Evolutionary conservation across 1,284 basidiomycete genomes (phyloP).

Genomic region (Cryptococcus neoformans): DNA sequence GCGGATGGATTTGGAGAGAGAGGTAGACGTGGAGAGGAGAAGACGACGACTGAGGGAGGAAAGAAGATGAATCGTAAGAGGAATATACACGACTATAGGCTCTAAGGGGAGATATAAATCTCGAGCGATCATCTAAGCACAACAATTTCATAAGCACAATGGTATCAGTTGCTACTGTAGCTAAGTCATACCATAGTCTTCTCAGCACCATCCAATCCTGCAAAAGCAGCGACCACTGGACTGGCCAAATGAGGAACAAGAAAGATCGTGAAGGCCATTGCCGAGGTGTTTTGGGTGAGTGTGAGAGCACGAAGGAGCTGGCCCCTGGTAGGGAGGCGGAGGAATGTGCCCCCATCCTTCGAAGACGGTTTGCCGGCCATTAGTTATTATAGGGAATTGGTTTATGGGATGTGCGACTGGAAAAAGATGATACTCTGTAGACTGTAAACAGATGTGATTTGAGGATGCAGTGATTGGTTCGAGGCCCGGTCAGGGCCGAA

Average conservation of each 20-base stretch:
- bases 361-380: too few species aligned
- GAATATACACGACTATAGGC: slow-evolving; percentile 32
- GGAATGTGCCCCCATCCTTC: background rate
- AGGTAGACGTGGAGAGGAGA: slow-evolving; percentile 4
- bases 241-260: slow-evolving; percentile 39
- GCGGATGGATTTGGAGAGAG: slow-evolving; percentile 20
- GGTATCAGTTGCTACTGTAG: background rate
- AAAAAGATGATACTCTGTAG: too few species aligned
- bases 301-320: slow-evolving; percentile 35
- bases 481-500: background rate
- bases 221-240: slow-evolving; percentile 37
- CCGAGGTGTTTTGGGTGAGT: slow-evolving; percentile 42
- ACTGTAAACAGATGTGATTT: background rate
- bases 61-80: slow-evolving; percentile 33
- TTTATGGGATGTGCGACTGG: too few species aligned
- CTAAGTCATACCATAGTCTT: slow-evolving; percentile 33
- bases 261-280: slow-evolving; percentile 41
- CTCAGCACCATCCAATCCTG: slow-evolving; percentile 33
- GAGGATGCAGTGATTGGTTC: background rate
- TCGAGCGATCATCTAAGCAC: slow-evolving; percentile 33
- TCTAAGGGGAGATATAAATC: slow-evolving; percentile 43
- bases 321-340: background rate
- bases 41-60: slow-evolving; percentile 27
- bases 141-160: background rate
- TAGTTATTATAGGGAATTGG: too few species aligned